Evolutionary conservation across 2,329 filamentous ascomycete genomes (phyloP), one percentile per base, ranked within the genome.

Genomic region (Ceratocystiopsis minuta): DNA sequence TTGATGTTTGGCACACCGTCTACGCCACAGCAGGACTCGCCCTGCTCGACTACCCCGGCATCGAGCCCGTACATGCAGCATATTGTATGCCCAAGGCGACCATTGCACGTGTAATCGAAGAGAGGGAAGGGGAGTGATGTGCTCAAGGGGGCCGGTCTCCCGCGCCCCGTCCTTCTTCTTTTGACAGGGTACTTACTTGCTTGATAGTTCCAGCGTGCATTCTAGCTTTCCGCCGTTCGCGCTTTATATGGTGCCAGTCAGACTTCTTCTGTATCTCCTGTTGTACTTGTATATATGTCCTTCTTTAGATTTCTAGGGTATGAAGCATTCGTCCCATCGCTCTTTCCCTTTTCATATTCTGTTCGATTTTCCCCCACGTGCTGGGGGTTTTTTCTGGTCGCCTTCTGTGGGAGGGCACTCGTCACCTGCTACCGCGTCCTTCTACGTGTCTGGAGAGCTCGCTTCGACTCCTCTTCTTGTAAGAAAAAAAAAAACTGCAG

Each of bases 1-100:
- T 95, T 17, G 90, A 98, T 64, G 87, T 98, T 32, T 98, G 92
- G 65, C 90, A 98, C 56, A 96, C 90, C 0, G 65, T 78, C 41
- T 98, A 98, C 57, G 86, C 84, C 18, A 62, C 95, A 48, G 82
- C 87, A 16, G 90, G 90, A 2, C 62, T 98, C 50, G 93, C 86
- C 56, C 68, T 98, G 43, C 63, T 96, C 24, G 76, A 76, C 12
- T 83, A 81, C 53, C 75, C 80, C 7, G 84, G 78, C 1, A 61
- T 95, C 36, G 70, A 80, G 52, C 75, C 80, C 46, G 79, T 98
- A 41, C 83, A 98, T 57, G 83, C 90, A 31, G 74, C 84, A 37
- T 98, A 96, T 54, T 86, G 80, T 57, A 76, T 86, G 70, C 83
- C 84, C 1, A 80, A 72, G 58, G 64, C 69, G 43, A 72, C 77